These are phyloP conservation scores for Ogataea kodamae DNA, from an alignment of 805 yeast genomes.

Conservation along the genomic window DNA sequence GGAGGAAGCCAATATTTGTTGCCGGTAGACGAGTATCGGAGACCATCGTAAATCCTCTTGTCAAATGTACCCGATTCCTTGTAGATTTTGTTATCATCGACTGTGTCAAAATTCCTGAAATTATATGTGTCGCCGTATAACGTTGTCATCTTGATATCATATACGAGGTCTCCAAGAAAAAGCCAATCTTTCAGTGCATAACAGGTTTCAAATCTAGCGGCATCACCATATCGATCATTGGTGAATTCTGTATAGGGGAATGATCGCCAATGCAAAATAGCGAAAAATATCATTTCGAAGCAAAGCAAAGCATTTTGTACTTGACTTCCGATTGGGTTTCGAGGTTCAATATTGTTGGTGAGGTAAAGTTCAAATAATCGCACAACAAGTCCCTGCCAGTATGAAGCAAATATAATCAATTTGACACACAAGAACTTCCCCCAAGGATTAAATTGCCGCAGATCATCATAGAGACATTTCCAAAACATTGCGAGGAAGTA, in stretches of 20 bases:
- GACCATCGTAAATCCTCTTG: conserved; percentile 72
- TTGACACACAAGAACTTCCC: conserved; percentile 92
- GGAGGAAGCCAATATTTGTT: conserved; percentile 75
- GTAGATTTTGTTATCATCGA: conserved; percentile 37
- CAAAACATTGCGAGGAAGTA: conserved; percentile 88
- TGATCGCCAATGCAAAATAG: conserved; percentile 84
- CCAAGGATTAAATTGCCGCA: conserved; percentile 80
- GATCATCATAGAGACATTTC: conserved; percentile 79
- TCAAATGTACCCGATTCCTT: conserved; percentile 43
- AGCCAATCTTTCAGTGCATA: conserved; percentile 74
- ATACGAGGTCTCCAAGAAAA: conserved; percentile 70
- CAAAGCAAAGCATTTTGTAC: conserved; percentile 80
- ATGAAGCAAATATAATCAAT: conserved; percentile 92
- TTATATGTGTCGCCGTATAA: conserved; percentile 71
- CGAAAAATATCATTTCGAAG: conserved; percentile 79
- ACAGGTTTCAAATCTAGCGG: conserved; percentile 56
- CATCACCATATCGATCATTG: conserved; percentile 57
- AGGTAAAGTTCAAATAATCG: too few species aligned
- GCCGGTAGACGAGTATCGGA: conserved; percentile 78
- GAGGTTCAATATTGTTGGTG: too few species aligned
- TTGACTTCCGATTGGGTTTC: conserved; percentile 44
- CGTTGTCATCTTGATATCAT: conserved; percentile 71
- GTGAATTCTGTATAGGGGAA: conserved; percentile 77
- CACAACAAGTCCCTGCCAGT: conserved; percentile 87
- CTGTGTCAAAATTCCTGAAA: conserved; percentile 79